Base-by-base conservation (phyloP, 352 stramenopile genomes). In the Peronospora destructor region DNA sequence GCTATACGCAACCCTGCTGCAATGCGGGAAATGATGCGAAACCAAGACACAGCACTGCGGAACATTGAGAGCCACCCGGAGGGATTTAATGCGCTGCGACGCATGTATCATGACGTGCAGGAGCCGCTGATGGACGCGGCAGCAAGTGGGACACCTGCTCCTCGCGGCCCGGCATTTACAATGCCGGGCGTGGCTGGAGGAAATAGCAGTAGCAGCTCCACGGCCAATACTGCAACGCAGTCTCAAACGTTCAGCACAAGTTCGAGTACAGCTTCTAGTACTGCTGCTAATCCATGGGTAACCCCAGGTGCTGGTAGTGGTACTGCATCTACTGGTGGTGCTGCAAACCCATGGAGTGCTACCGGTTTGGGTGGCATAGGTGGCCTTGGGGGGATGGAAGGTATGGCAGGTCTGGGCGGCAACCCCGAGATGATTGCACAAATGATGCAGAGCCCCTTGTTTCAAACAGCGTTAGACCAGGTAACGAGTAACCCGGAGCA, bases 1-100 rank as follows among this genome's bases (percentile, higher is more conserved):
- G 96, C 97, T 54, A 98, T 98, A 86, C 84, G 94, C 38, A 98
- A 98, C 67, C 96, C 96, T 11, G 80, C 76, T 5, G 87, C 86
- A 13, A 97, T 98, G 87, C 87, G 94, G 35, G 91, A 98, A 59
- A 96, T 97, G 71, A 98, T 98, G 93, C 81, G 95, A 4, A 95
- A 79, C 68, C 95, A 98, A 62, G 96, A 99, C 73, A 93, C 97
- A 39, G 95, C 95, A 13, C 80, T 99, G 72, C 84, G 81, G 37
- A 96, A 98, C 65, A 94, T 99, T 50, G 93, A 98, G 68, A 98
- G 95, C 56, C 91, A 98, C 41, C 95, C 95, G 0, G 95, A 97
- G 35, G 96, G 96, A 28, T 98, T 98, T 64, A 97, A 96, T 61
- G 95, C 95, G 1, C 66, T 99, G n/a, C 81, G 87, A 16, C 78